Percentiles rank a stretch among this genome's conserved stretches.
These are phyloP conservation scores for Rhizophora apiculata DNA, from an alignment of 345 rosid species.

Conservation along the genomic window DNA sequence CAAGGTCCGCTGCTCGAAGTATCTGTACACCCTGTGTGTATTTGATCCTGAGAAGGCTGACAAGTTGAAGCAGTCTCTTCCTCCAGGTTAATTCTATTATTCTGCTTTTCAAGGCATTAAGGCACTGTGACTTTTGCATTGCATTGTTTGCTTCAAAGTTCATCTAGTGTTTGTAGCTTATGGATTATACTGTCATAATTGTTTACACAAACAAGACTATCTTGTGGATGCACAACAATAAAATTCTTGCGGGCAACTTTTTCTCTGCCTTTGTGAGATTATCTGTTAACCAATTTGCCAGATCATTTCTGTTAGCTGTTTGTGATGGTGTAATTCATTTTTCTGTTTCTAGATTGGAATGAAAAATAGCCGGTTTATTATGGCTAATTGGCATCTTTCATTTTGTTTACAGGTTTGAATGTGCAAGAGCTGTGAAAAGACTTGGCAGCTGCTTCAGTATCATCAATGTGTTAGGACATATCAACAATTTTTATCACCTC, in stretches of 20 bases:
- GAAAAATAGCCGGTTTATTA: neutral
- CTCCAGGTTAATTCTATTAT: conserved; percentile 57
- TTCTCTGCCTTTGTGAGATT: neutral
- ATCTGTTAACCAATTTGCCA: neutral
- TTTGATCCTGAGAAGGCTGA: conserved; percentile 88
- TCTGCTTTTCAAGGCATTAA: neutral
- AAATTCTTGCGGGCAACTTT: no score
- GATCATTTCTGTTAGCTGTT: no score
- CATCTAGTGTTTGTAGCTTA: no score
- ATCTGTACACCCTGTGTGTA: conserved; percentile 89
- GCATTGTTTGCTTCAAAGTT: no score
- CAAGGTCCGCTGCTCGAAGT: conserved; percentile 95
- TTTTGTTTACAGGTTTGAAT: conserved; percentile 63
- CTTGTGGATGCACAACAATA: no score
- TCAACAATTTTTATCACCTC: neutral
- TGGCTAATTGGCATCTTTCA: neutral
- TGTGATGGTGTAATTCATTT: no score
- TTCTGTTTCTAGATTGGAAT: neutral
- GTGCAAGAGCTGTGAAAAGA: conserved; percentile 66
- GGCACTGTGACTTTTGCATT: no score
- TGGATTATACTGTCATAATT: no score
- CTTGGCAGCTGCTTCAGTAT: neutral
- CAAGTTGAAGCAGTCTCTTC: conserved; percentile 96
- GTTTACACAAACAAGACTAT: no score
- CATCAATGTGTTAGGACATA: neutral